A percentile compares a stretch with the other conserved stretches of the same genome.
Conservation (phyloP, 2,329 filamentous ascomycete species). For the Cordyceps cicadae region DNA sequence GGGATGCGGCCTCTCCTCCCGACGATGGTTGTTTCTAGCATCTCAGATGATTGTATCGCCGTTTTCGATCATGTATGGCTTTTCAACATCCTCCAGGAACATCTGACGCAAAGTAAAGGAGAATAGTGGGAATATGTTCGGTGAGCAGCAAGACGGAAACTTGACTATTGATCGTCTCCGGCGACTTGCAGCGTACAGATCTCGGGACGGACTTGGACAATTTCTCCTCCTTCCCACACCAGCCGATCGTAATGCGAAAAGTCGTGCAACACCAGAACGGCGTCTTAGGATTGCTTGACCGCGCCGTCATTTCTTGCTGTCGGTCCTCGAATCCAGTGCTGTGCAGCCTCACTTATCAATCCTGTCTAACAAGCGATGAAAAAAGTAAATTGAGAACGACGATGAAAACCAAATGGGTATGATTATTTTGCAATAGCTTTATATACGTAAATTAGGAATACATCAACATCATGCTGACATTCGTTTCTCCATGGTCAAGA, state of each 20-base stretch:
- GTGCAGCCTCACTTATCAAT: too few species aligned
- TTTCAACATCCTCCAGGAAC: too few species aligned
- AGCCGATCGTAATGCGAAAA: too few species aligned
- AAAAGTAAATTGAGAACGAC: not conserved
- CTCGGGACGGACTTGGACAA: too few species aligned
- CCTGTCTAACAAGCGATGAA: too few species aligned
- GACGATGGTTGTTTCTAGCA: not conserved
- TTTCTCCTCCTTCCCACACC: too few species aligned
- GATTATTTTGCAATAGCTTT: not conserved
- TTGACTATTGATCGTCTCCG: not conserved
- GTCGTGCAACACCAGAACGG: too few species aligned
- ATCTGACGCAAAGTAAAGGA: not conserved
- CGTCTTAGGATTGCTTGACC: too few species aligned
- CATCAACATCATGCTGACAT: constrained; percentile 1
- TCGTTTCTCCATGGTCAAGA: not conserved
- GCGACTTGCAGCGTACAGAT: not conserved
- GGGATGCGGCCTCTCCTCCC: too few species aligned
- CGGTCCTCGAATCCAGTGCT: too few species aligned
- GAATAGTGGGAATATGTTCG: not conserved
- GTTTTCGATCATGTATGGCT: not conserved
- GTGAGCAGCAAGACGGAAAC: not conserved
- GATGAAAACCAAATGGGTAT: constrained; percentile 9
- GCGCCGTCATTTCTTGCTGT: too few species aligned
- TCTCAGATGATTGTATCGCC: not conserved
- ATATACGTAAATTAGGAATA: constrained; percentile 2